A percentile compares a stretch with the other conserved stretches of the same genome.
Evolutionary conservation across 2,329 filamentous ascomycete species (phyloP).

Genomic region (Sarocladium strictum): DNA sequence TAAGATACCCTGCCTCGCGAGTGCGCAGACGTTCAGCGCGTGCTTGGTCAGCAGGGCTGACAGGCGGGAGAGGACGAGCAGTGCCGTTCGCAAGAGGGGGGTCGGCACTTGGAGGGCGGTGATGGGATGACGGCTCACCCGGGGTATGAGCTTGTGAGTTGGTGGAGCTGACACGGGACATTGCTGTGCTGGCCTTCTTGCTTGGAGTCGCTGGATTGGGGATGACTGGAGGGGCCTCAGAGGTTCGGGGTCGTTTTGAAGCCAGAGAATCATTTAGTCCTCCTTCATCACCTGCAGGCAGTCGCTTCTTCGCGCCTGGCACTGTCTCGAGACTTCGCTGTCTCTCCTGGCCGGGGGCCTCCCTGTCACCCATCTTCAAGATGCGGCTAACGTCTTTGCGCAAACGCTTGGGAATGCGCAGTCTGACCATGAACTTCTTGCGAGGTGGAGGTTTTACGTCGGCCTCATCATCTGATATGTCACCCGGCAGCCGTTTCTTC

Average conservation of each 20-base stretch:
- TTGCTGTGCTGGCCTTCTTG: constrained; percentile 41
- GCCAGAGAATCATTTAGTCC: constrained; percentile 25
- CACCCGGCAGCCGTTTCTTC: background rate
- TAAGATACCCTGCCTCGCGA: constrained; percentile 18
- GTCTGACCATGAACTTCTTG: constrained; percentile 33
- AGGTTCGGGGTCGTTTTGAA: constrained; percentile 36
- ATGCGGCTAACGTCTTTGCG: constrained; percentile 40
- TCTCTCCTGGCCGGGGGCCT: constrained; percentile 23
- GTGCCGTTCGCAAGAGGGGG: background rate
- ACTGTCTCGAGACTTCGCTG: constrained; percentile 28
- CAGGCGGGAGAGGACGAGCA: background rate
- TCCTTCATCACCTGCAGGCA: constrained; percentile 15
- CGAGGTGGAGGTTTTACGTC: constrained; percentile 17
- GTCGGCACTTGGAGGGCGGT: background rate
- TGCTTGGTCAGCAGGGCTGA: constrained; percentile 14
- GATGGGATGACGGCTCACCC: constrained; percentile 34
- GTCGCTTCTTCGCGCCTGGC: constrained; percentile 41
- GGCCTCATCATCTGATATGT: constrained; percentile 13
- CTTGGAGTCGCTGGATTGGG: constrained; percentile 44
- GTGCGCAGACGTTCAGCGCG: constrained; percentile 30
- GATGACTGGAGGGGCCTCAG: constrained; percentile 30
- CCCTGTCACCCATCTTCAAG: constrained; percentile 33
- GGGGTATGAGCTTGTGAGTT: constrained; percentile 48
- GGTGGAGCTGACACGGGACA: constrained; percentile 48
- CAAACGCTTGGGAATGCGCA: constrained; percentile 44